phyloP scores from a whole-genome alignment of 1,139 yeast genomes.

The Debaryomyces sp. region DNA sequence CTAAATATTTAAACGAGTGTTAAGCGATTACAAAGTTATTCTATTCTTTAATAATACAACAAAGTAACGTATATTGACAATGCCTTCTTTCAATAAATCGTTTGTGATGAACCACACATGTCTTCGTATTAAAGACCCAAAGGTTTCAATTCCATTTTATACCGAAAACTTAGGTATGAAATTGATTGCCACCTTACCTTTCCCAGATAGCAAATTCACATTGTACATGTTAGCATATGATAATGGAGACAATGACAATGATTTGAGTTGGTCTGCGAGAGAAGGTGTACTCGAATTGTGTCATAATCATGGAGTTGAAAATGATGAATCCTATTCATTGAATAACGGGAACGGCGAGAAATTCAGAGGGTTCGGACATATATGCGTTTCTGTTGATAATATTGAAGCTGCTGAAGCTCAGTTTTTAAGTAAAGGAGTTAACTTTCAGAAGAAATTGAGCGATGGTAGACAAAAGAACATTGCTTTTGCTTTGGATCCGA shows the following conservation, averaged over 20 bases:
- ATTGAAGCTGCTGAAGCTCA: constrained; percentile 61
- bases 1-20: neutral
- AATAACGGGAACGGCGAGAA: constrained; percentile 87
- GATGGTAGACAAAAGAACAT: constrained; percentile 94
- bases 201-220: constrained; percentile 60
- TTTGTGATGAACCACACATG: constrained; percentile 70
- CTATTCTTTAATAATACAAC: neutral
- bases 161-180: constrained; percentile 75
- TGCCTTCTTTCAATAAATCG: constrained; percentile 38
- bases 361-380: constrained; percentile 91
- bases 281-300: constrained; percentile 84
- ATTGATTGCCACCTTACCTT: constrained; percentile 53
- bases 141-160: constrained; percentile 72
- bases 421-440: constrained; percentile 62
- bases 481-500: constrained; percentile 94
- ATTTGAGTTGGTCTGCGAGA: constrained; percentile 56
- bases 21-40: neutral
- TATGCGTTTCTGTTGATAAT: constrained; percentile 85
- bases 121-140: constrained; percentile 82
- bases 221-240: constrained; percentile 71
- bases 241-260: constrained; percentile 40
- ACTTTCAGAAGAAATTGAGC: constrained; percentile 75
- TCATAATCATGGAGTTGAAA: constrained; percentile 77
- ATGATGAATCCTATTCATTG: constrained; percentile 56
- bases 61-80: constrained; percentile 12